These are phyloP conservation scores for Hibiscus mutabilis DNA, from an alignment of 345 rosid genomes.

Conservation along the genomic window DNA sequence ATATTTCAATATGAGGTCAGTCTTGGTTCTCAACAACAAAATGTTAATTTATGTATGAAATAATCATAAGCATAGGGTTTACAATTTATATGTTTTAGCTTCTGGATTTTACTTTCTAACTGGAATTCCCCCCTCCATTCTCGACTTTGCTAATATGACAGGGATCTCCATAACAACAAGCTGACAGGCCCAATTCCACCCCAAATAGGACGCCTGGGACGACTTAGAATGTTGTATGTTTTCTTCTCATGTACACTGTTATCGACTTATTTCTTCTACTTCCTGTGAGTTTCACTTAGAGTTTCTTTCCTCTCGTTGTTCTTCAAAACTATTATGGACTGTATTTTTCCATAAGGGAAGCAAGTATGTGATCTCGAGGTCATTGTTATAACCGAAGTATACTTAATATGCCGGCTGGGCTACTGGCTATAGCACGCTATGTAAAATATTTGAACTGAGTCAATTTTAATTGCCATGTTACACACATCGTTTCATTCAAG, in stretches of 20 bases:
- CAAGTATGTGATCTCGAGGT: neutral
- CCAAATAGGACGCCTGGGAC: conserved; percentile 81
- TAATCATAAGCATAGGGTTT: neutral
- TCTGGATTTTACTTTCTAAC: neutral
- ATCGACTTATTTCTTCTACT: neutral
- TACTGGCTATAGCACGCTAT: neutral
- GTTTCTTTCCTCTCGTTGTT: neutral
- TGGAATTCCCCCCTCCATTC: neutral
- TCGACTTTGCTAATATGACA: conserved; percentile 16
- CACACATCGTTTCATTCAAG: neutral
- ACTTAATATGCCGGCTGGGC: neutral
- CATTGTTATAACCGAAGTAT: neutral
- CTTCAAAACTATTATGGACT: neutral
- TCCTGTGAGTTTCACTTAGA: conserved; percentile 28
- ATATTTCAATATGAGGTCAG: neutral
- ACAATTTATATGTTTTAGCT: neutral
- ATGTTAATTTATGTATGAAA: neutral
- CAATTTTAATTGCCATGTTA: neutral
- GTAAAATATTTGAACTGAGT: neutral
- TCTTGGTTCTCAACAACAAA: neutral
- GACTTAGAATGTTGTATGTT: conserved; percentile 45
- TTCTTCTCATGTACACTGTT: neutral
- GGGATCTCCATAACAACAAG: conserved; percentile 97
- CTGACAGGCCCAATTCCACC: conserved; percentile 96
- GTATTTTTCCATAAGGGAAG: neutral